phyloP scores from a whole-genome alignment of 2,329 filamentous ascomycete genomes.

The Fusarium bulbicola region DNA sequence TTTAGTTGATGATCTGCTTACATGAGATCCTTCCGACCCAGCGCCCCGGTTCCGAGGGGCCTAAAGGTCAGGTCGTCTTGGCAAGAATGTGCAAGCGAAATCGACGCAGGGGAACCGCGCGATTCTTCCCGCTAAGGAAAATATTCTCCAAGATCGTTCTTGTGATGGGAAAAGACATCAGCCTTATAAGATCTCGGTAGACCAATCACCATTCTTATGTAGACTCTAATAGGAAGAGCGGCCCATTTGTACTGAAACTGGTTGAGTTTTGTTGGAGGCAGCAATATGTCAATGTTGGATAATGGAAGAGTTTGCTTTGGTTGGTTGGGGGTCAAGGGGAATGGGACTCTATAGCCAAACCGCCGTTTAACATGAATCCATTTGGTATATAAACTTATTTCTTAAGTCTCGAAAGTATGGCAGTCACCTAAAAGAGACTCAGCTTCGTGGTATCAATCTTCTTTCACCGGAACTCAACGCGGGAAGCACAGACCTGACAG shows the following conservation, averaged over 20 bases:
- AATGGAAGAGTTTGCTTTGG: no score
- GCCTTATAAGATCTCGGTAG: neutral
- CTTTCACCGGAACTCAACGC: no score
- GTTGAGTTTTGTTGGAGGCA: neutral
- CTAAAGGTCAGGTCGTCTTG: neutral
- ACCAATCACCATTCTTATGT: neutral
- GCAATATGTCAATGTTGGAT: no score
- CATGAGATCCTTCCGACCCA: neutral
- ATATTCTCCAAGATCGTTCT: neutral
- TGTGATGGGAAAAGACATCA: neutral
- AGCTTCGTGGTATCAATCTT: neutral
- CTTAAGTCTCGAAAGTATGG: neutral
- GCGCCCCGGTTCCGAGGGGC: neutral
- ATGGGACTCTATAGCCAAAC: neutral
- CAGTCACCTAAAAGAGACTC: neutral
- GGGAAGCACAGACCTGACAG: no score
- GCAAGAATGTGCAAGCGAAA: neutral
- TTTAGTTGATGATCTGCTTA: neutral
- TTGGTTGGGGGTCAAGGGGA: neutral
- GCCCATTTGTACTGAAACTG: neutral
- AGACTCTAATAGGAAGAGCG: neutral
- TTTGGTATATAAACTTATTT: neutral
- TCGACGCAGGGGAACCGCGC: neutral
- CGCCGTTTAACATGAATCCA: rapidly evolving
- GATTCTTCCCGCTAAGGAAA: neutral